Evolutionary conservation across 2,329 filamentous ascomycete genomes (phyloP), one percentile per base, ranked within the genome.

Genomic region (Colletotrichum sp.): DNA sequence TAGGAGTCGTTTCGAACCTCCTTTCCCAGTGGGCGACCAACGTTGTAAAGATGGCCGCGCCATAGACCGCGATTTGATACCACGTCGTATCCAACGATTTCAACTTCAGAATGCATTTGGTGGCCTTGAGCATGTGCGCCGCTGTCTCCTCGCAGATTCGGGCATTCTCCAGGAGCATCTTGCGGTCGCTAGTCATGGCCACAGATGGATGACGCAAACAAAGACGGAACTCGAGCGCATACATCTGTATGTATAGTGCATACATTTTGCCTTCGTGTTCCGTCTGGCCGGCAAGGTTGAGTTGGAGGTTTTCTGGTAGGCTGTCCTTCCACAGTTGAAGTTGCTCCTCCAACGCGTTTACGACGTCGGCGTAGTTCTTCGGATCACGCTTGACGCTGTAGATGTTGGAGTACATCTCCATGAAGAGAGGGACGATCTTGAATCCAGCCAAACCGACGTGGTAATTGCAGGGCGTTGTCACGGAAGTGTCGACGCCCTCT

Each of bases 81-180:
- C 94, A 96, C 1, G 94, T 95, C 2, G 93, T 95, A 80, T 96
- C 95, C 6, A 96, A 85, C 60, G 92, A 92, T 80, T 93, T 94
- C 73, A 92, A 86, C 78, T 88, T 89, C 74, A 91, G 90, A 64
- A 96, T 84, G 69, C 91, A 87, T 26, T 88, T 87, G 8, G 93
- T 90, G 30, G 90, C 88, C 26, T 88, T 86, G 4, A 96, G 86
- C 84, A 95, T 91, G 76, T 92, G 90, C 63, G 90, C 88, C 8
- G 93, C 90, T 12, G 91, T 91, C 65, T 92, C 90, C 39, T 95
- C 90, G 81, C 93, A 95, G 59, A 94, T 90, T 59, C 88, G 89
- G 70, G 92, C 90, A 78, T 93, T 92, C 59, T 93, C 91, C 4
- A 91, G 88, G 72, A 92, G 90, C 65, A 93, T 86, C 16, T 86